phyloP scores from a whole-genome alignment of 2,329 filamentous ascomycete genomes.

The Ophiostoma novo-ulmi region DNA sequence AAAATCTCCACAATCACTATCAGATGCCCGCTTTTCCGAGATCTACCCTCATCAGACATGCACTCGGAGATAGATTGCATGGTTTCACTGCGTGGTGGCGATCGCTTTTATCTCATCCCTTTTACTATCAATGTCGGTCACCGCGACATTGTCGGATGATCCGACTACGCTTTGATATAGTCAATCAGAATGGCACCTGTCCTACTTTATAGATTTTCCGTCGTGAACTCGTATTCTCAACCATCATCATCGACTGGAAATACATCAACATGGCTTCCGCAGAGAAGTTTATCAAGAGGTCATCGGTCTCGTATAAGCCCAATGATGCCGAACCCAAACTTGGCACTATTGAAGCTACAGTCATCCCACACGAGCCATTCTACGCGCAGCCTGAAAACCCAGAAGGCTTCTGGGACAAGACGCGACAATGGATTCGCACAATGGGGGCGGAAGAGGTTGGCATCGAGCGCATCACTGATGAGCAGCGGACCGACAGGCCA shows the following conservation, averaged over 20 bases:
- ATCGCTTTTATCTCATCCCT: neutral
- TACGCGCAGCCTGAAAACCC: neutral
- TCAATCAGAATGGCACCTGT: neutral
- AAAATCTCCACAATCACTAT: neutral
- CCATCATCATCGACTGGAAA: neutral
- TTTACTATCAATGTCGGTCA: neutral
- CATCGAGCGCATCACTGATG: conserved; percentile 14
- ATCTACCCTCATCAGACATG: neutral
- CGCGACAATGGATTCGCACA: neutral
- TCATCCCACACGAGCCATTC: neutral
- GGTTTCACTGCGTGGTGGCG: neutral
- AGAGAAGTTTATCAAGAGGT: neutral
- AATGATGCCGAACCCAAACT: neutral
- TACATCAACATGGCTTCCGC: neutral
- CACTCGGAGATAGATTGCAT: neutral
- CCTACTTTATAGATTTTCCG: neutral
- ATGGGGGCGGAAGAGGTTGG: conserved; percentile 3
- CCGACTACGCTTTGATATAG: neutral
- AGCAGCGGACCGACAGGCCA: neutral
- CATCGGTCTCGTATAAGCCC: neutral
- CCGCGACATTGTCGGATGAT: conserved; percentile 1
- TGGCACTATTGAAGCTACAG: neutral
- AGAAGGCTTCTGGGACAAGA: neutral
- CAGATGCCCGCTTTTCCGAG: neutral
- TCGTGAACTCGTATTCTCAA: neutral